Evolutionary conservation across 2,329 filamentous ascomycete genomes (phyloP), one percentile per base, ranked within the genome.

Genomic region (Elsinoe arachidis): DNA sequence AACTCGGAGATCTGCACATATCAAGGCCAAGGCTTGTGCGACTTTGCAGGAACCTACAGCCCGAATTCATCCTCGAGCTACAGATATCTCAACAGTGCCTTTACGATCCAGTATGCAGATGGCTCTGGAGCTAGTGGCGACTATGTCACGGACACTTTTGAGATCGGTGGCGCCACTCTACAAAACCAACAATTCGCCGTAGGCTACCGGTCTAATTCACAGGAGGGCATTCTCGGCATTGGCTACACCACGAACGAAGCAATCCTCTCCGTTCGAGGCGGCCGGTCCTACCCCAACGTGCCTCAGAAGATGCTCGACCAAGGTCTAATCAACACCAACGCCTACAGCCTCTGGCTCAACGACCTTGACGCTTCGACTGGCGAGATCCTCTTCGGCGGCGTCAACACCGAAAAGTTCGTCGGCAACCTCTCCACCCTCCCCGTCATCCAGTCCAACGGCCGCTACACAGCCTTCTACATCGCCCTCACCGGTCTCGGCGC

Each of bases 21-120:
- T 3, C 64, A 67, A 1, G 43, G 57, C 12, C 58, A 61, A 23
- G 67, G 76, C 12, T 78, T 79, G 1, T 93, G 89, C 66, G 65
- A 70, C 5, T 72, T 71, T 15, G 79, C 82, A 1, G 88, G 88
- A 12, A 83, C 83, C 1, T 95, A 90, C 70, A 69, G 73, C 43
- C 79, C 87, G 39, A 86, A 87, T 67, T 71, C 76, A 1, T 95
- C 90, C 0, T 89, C 87, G 1, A 88, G 89, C 1, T 92, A 91
- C 70, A 66, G 78, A 34, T 90, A 85, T 67, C 71, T 95, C 56
- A 84, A 83, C 61, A 84, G 81, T 66, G 78, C 83, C 60, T 96
- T 96, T 75, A 91, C 92, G 73, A 95, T 96, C 62, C 84, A 84
- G 1, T 96, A 96, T 63, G 86, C 87, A 39, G 90, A 96, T 71